Conservation (phyloP, 2,329 filamentous ascomycete genomes). For the Fusarium domesticum region DNA sequence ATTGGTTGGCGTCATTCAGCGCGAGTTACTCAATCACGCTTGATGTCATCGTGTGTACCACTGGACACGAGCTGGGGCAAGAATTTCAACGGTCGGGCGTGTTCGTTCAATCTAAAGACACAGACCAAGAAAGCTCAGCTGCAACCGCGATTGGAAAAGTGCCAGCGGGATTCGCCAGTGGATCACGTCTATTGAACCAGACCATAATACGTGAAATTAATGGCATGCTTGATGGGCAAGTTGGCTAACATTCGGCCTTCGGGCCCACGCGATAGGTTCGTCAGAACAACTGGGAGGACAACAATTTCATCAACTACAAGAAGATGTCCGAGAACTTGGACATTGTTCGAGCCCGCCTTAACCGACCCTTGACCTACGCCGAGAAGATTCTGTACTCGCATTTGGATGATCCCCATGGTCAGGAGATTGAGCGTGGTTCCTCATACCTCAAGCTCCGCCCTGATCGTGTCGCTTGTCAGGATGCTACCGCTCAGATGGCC, state of each 20-base stretch:
- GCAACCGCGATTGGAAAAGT: no score
- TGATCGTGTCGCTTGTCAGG: constrained; percentile 97
- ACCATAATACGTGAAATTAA: no score
- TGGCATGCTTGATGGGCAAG: constrained; percentile 1
- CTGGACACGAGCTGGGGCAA: neutral
- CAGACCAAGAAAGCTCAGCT: no score
- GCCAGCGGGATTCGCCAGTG: no score
- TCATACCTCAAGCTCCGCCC: constrained; percentile 97
- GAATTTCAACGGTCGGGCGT: no score
- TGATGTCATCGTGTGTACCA: neutral
- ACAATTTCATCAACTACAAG: constrained; percentile 98
- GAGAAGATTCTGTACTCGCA: constrained; percentile 99
- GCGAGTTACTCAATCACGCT: no score
- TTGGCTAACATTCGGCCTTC: constrained; percentile 16
- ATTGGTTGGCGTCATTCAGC: no score
- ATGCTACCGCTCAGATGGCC: constrained; percentile 99
- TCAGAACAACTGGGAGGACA: constrained; percentile 95
- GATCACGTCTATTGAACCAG: no score
- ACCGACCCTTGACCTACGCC: constrained; percentile 88
- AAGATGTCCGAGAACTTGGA: constrained; percentile 98
- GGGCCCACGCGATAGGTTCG: constrained; percentile 54
- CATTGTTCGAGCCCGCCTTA: constrained; percentile 84
- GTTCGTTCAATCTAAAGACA: no score
- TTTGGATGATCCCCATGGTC: constrained; percentile 91
- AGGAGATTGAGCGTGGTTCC: constrained; percentile 92